phyloP scores from a whole-genome alignment of 139 green algal species.

The Chlorella sp. region DNA sequence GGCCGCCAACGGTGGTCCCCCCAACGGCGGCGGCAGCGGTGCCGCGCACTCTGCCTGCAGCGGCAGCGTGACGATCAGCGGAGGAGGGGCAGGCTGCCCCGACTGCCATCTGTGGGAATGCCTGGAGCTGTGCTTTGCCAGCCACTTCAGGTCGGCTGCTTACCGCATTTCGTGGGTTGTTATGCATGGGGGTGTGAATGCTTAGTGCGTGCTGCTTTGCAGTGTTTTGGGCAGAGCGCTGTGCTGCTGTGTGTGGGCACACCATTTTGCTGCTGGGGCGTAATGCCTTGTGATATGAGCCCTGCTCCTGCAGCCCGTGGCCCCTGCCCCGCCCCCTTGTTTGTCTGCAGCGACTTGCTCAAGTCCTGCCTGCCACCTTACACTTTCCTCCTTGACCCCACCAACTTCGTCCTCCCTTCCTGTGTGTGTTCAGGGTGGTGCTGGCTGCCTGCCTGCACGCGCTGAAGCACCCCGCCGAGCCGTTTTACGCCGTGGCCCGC shows the following conservation, averaged over 20 bases:
- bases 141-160: slow-evolving; percentile 18
- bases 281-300: neutral
- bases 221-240: no score
- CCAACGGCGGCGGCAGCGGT: neutral
- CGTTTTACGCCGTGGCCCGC: slow-evolving; percentile 12
- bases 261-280: neutral
- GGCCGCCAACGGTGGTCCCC: neutral
- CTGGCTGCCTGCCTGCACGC: slow-evolving; percentile 50
- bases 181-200: no score
- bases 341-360: neutral
- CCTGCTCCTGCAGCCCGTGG: neutral
- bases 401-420: neutral
- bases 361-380: neutral
- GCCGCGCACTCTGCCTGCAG: neutral
- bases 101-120: slow-evolving; percentile 4
- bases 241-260: neutral
- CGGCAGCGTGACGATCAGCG: neutral
- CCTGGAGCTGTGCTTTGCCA: slow-evolving; percentile 31
- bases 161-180: no score
- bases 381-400: neutral
- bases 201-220: no score
- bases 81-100: neutral
- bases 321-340: neutral
- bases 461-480: slow-evolving; percentile 16
- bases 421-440: slow-evolving; percentile 49